A percentile compares a stretch with the other conserved stretches of the same genome.
These are phyloP conservation scores for Botryotinia convoluta DNA, from an alignment of 2,329 filamentous ascomycete genomes.

Conservation along the genomic window DNA sequence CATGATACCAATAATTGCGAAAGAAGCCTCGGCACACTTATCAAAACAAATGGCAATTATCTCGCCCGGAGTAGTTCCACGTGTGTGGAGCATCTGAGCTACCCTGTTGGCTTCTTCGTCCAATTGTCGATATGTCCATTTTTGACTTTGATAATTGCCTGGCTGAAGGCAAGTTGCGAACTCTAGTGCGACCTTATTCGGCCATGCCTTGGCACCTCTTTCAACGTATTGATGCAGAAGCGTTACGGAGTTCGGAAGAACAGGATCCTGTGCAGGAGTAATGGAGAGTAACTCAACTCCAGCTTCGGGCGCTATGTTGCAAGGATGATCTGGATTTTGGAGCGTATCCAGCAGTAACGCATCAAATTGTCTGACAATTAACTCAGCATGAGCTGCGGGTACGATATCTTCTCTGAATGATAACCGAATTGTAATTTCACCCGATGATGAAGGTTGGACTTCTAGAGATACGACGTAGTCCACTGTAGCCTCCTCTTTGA, in stretches of 20 bases:
- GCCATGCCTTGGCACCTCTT: conserved; percentile 51
- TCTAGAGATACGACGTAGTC: conserved; percentile 84
- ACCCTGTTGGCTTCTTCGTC: conserved; percentile 69
- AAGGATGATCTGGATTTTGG: conserved; percentile 43
- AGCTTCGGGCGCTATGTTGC: conserved; percentile 27
- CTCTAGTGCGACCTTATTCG: conserved; percentile 67
- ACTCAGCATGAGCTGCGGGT: conserved; percentile 62
- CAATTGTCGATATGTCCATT: conserved; percentile 75
- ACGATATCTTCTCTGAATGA: conserved; percentile 65
- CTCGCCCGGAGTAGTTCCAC: conserved; percentile 51
- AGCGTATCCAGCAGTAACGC: conserved; percentile 60
- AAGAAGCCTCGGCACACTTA: conserved; percentile 41
- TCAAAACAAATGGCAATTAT: conserved; percentile 43
- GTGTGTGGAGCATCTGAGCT: conserved; percentile 58
- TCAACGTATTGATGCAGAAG: conserved; percentile 81
- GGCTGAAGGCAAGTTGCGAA: conserved; percentile 62
- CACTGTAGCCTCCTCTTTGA: conserved; percentile 64
- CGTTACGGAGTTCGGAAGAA: conserved; percentile 53
- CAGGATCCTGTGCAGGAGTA: conserved; percentile 56
- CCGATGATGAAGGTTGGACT: conserved; percentile 55
- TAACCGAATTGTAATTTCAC: conserved; percentile 58
- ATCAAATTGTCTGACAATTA: conserved; percentile 73
- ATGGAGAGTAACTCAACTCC: conserved; percentile 58
- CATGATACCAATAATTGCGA: conserved; percentile 40
- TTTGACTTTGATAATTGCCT: conserved; percentile 45